Conservation (phyloP, 2,329 filamentous ascomycete genomes). For the Penicillium oxalicum region DNA sequence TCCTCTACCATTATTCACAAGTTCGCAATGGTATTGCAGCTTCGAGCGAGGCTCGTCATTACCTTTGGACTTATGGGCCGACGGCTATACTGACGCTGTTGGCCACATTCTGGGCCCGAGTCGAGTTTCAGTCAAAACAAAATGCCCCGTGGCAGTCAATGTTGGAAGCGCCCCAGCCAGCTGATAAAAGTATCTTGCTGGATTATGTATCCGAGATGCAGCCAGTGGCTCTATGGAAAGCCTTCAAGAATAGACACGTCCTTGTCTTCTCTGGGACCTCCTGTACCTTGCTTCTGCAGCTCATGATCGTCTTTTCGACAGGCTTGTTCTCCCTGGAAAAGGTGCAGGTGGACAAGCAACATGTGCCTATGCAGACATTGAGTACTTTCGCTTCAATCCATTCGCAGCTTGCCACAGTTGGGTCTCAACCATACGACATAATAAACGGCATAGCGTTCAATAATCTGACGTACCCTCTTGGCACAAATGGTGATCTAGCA, state of each 20-base stretch:
- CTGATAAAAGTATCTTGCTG: constrained; percentile 4
- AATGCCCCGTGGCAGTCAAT: constrained; percentile 11
- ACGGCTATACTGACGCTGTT: constrained; percentile 10
- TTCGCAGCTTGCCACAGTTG: background rate
- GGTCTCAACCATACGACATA: constrained; percentile 5
- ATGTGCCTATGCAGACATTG: constrained; percentile 1
- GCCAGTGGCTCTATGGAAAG: constrained; percentile 3
- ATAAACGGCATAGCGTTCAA: constrained; percentile 8
- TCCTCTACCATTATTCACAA: constrained; percentile 2
- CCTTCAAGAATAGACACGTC: constrained; percentile 6
- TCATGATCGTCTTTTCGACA: constrained; percentile 13
- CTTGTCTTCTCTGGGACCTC: background rate
- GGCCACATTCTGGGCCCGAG: constrained; percentile 7
- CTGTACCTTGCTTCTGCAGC: constrained; percentile 4
- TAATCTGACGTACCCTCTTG: constrained; percentile 5
- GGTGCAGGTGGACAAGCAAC: background rate
- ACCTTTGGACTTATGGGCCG: constrained; percentile 11
- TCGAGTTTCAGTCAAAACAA: constrained; percentile 11
- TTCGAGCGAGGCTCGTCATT: constrained; percentile 7
- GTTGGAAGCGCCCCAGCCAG: constrained; percentile 1
- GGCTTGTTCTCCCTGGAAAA: constrained; percentile 6
- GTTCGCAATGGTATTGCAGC: constrained; percentile 3
- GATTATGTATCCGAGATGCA: constrained; percentile 11
- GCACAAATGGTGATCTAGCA: constrained; percentile 1
- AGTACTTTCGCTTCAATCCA: background rate